phyloP scores from a whole-genome alignment of 306 rosid genomes.

The Lupinus albus region DNA sequence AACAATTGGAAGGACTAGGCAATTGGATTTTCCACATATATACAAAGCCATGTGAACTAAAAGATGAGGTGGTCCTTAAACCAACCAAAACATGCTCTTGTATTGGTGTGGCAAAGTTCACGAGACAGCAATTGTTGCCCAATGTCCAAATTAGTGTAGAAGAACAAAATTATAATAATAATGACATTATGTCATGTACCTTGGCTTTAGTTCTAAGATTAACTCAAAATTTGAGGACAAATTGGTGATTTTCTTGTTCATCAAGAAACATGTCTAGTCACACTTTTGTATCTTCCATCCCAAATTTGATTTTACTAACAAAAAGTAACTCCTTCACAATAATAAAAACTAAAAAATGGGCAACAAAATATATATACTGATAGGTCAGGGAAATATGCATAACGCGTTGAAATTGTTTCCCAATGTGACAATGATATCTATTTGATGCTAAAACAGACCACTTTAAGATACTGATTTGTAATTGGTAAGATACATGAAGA shows the following conservation, averaged over 20 bases:
- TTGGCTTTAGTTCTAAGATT: slow-evolving; percentile 40
- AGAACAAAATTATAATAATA: slow-evolving; percentile 4
- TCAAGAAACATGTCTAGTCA: slow-evolving; percentile 36
- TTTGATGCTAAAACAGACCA: slow-evolving; percentile 25
- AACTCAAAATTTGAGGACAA: slow-evolving; percentile 35
- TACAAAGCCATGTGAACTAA: slow-evolving; percentile 62
- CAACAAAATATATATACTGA: background rate
- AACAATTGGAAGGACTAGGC: slow-evolving; percentile 42
- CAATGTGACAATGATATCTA: slow-evolving; percentile 10
- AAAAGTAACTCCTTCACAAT: background rate
- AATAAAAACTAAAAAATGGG: slow-evolving; percentile 10
- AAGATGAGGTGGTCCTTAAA: slow-evolving; percentile 91
- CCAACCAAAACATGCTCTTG: slow-evolving; percentile 50
- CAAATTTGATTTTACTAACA: background rate
- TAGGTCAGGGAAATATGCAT: background rate
- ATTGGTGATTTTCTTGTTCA: slow-evolving; percentile 39
- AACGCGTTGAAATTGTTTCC: background rate
- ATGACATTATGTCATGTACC: slow-evolving; percentile 17
- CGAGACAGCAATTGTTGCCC: slow-evolving; percentile 60
- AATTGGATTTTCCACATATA: slow-evolving; percentile 56
- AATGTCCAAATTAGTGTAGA: slow-evolving; percentile 40
- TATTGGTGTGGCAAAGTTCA: slow-evolving; percentile 58
- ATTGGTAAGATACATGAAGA: slow-evolving; percentile 13
- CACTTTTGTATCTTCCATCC: background rate
- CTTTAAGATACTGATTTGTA: slow-evolving; percentile 26